Percentiles rank a stretch among this genome's conserved stretches.
phyloP scores from a whole-genome alignment of 768 basidiomycete species.

The Suillus brevipes region DNA sequence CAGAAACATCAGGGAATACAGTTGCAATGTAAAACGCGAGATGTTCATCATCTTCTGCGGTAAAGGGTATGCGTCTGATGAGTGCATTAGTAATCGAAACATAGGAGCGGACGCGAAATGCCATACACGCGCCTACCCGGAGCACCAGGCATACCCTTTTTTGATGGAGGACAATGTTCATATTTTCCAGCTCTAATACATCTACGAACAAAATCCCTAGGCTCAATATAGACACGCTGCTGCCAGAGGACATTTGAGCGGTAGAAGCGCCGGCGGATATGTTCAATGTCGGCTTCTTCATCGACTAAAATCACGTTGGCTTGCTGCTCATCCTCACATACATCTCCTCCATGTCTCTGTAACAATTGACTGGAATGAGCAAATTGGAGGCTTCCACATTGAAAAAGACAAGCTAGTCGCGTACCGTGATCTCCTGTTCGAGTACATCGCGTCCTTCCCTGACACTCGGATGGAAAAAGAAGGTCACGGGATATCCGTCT shows the following conservation, averaged over 20 bases:
- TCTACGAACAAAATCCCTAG: slow-evolving; percentile 24
- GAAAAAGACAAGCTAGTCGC: background rate
- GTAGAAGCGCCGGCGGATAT: slow-evolving; percentile 29
- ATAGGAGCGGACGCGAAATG: background rate
- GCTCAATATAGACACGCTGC: slow-evolving; percentile 23
- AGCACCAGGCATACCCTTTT: slow-evolving; percentile 27
- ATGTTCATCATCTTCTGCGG: slow-evolving; percentile 40
- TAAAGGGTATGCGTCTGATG: slow-evolving; percentile 32
- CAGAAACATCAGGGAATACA: slow-evolving; percentile 37
- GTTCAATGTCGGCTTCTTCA: slow-evolving; percentile 25
- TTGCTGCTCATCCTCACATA: slow-evolving; percentile 17
- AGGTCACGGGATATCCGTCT: slow-evolving; percentile 22
- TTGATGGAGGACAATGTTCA: slow-evolving; percentile 6
- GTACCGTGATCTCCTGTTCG: slow-evolving; percentile 22
- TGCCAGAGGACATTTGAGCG: slow-evolving; percentile 20
- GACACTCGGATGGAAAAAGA: slow-evolving; percentile 30
- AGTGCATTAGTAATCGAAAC: background rate
- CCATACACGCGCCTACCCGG: slow-evolving; percentile 8
- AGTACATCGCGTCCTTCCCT: slow-evolving; percentile 22
- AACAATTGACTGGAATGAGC: too few species aligned
- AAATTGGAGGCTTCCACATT: background rate
- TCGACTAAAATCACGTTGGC: slow-evolving; percentile 31
- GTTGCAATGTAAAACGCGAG: slow-evolving; percentile 52
- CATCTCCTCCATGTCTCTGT: slow-evolving; percentile 24
- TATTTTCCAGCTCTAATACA: slow-evolving; percentile 22